Base-by-base conservation (phyloP, 2,329 filamentous ascomycete genomes). In the Cryphonectria carpinicola region DNA sequence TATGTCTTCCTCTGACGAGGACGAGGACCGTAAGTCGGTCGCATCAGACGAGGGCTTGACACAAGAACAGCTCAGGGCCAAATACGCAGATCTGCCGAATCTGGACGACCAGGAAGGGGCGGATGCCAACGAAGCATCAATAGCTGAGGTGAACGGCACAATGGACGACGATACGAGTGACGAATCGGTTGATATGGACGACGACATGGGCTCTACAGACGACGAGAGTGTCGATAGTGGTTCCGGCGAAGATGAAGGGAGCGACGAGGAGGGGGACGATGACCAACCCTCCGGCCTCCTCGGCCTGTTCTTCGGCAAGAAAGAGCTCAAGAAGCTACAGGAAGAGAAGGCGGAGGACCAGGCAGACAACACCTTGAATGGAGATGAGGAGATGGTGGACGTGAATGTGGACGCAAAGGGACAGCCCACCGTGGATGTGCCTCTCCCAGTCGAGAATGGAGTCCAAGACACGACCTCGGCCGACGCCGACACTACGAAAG, bases 101-200 rank as follows among this genome's bases (percentile, higher is more conserved):
- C 72, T 87, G 4, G 78, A 82, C 19, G 73, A 73, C 19, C 73
- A 77, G 14, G 74, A 73, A 3, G 77, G 77, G 1, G 77, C 80
- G 4, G 73, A 77, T 52, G 73, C 76, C 49, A 68, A 75, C 10
- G 68, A 73, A 22, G 39, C 62, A 7, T 70, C 66, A 67, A 72
- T 75, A 54, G 75, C 54, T 11, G 72, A 71, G 35, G 75, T 70
- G 1, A 76, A 75, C 1, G 77, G 76, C 43, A 75, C 81, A 35
- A 79, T 79, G 7, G 75, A 79, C 58, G 82, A 84, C 60, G 88
- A 89, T 11, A 89, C 85, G 4, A 88, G 85, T 60, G 89, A 92
- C 73, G 89, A 91, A 76, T 91, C 89, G 1, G 82, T 91, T 32
- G 88, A 90, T 75, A 92, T 92, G 89, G 89, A 91, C 73, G 89